A percentile compares a stretch with the other conserved stretches of the same genome.
Evolutionary conservation across 352 stramenopile genomes (phyloP).

Genomic region (Phytophthora tentaculata): DNA sequence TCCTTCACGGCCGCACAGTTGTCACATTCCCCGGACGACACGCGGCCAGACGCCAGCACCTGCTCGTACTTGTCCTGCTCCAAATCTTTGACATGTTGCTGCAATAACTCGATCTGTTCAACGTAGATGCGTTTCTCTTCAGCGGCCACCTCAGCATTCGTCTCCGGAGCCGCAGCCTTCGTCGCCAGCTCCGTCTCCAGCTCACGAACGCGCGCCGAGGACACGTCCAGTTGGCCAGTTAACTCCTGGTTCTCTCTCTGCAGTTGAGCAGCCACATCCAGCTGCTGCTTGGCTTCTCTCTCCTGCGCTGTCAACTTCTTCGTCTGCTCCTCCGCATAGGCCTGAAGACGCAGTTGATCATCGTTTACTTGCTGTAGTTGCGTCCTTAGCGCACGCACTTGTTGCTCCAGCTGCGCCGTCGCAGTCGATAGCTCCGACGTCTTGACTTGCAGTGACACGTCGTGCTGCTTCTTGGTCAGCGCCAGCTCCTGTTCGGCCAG

Average conservation of each 20-base stretch:
- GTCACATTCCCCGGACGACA: constrained; percentile 33
- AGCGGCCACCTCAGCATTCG: constrained; percentile 29
- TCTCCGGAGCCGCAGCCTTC: constrained; percentile 11
- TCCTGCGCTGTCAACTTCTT: constrained; percentile 29
- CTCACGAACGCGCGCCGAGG: constrained; percentile 35
- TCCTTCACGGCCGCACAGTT: constrained; percentile 30
- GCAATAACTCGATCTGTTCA: constrained; percentile 60
- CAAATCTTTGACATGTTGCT: constrained; percentile 59
- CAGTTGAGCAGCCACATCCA: constrained; percentile 40
- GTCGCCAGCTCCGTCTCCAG: constrained; percentile 41
- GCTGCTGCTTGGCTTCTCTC: constrained; percentile 44
- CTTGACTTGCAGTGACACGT: constrained; percentile 66
- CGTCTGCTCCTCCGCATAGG: constrained; percentile 42
- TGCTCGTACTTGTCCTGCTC: constrained; percentile 59
- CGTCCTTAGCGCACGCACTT: constrained; percentile 36
- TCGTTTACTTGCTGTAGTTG: constrained; percentile 51
- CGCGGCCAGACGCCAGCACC: constrained; percentile 39
- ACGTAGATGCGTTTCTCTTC: constrained; percentile 66
- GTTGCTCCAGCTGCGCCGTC: constrained; percentile 52
- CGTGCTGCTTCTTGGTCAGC: constrained; percentile 76
- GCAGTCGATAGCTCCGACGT: constrained; percentile 59
- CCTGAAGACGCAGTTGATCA: constrained; percentile 45
- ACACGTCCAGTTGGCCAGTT: constrained; percentile 32
- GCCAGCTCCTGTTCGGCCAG: constrained; percentile 74
- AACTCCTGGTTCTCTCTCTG: constrained; percentile 38